A percentile compares a stretch with the other conserved stretches of the same genome.
Evolutionary conservation across 2,329 filamentous ascomycete species (phyloP).

Genomic region (Zymoseptoria crescenta): DNA sequence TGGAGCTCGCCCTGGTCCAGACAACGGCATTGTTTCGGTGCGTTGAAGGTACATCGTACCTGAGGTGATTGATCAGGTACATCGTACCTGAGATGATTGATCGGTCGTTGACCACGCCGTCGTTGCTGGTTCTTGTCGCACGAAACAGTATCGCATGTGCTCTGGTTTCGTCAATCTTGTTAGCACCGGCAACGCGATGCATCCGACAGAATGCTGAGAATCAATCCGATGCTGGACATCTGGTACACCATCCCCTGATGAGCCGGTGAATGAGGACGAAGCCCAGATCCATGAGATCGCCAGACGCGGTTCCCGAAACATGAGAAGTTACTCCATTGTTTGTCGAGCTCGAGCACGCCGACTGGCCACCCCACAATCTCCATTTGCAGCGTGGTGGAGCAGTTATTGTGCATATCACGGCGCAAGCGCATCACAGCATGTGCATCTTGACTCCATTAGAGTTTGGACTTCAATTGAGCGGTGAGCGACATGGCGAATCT

Average conservation of each 20-base stretch:
- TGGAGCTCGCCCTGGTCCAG: not conserved
- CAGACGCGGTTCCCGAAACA: not conserved
- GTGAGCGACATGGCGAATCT: not conserved
- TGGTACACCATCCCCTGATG: not conserved
- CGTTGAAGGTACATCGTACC: not conserved
- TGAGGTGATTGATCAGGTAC: not conserved
- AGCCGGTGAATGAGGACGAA: not conserved
- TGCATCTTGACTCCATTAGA: not conserved
- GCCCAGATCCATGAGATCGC: not conserved
- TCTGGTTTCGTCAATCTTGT: not conserved
- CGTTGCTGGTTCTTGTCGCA: not conserved
- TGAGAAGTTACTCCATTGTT: not conserved
- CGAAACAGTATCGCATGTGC: not conserved
- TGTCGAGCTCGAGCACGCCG: not conserved
- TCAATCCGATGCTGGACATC: not conserved
- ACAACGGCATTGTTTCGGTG: not conserved
- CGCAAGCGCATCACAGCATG: not conserved
- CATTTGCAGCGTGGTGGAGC: not conserved
- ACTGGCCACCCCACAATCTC: not conserved
- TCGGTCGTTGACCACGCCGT: not conserved
- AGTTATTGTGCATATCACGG: not conserved
- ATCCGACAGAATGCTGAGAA: not conserved
- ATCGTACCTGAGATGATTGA: not conserved
- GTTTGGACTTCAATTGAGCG: not conserved
- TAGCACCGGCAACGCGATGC: not conserved